Evolutionary conservation across 2,329 filamentous ascomycete species (phyloP).

Genomic region (Didymellaceae sp.): DNA sequence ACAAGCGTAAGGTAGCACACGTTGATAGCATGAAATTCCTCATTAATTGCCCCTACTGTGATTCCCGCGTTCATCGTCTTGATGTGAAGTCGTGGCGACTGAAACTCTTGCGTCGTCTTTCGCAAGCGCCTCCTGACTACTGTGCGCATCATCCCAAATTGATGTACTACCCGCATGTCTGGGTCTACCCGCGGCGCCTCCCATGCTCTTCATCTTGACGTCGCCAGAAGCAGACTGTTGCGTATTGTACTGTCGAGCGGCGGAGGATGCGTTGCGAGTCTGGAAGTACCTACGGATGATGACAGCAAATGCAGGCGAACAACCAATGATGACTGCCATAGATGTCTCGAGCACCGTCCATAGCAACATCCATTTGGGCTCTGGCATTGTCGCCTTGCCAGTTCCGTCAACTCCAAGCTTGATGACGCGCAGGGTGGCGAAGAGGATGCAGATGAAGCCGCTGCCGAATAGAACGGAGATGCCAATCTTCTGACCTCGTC

Average conservation of each 20-base stretch:
- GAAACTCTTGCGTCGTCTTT: neutral
- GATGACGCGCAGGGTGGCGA: conserved; percentile 36
- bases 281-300: neutral
- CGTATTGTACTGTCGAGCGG: neutral
- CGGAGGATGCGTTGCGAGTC: neutral
- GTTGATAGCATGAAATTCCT: neutral
- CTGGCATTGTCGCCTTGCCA: conserved; percentile 30
- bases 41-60: neutral
- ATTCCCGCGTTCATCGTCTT: neutral
- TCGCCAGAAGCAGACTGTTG: neutral
- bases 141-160: neutral
- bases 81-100: neutral
- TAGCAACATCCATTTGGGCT: conserved; percentile 43
- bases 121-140: neutral
- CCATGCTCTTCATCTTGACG: neutral
- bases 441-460: conserved; percentile 27
- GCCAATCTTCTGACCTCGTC: conserved; percentile 37
- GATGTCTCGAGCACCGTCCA: conserved; percentile 46
- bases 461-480: conserved; percentile 36
- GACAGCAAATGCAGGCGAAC: conserved; percentile 1
- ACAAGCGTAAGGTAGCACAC: neutral
- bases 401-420: conserved; percentile 37
- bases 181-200: neutral
- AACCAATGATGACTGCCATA: conserved; percentile 32
- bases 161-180: neutral